Evolutionary conservation across 768 basidiomycete genomes (phyloP), one percentile per base, ranked within the genome.

Genomic region (Lyophyllum decastes): DNA sequence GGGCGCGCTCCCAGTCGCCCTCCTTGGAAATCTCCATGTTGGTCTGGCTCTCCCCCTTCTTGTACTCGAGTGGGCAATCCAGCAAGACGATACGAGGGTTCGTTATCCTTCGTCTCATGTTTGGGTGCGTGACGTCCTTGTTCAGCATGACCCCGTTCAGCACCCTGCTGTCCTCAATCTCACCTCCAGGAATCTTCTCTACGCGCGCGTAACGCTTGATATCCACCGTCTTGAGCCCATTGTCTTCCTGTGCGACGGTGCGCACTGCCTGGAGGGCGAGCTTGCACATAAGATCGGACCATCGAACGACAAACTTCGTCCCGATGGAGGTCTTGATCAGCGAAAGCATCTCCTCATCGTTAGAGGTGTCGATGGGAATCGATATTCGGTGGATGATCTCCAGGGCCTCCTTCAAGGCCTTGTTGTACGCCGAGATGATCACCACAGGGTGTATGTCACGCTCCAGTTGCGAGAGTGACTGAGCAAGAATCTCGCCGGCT

Each of bases 321-420:
- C 97, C 97, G 75, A 98, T 97, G 38, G 94, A 96, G 0, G 93
- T 96, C 74, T 97, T 97, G 84, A 99, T 98, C 66, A 99, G 85
- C 5, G 91, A 82, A 54, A 98, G 86, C 96, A 98, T 98, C 66
- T 95, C 88, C 19, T 82, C 81, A 66, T 98, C 95, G 67, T 90
- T 85, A 35, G 80, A 80, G 17, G 87, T 86, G 76, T 98, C 85
- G 68, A 98, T 97, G 26, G 95, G 95, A 59, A 92, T 76, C 9
- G 95, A 95, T 66, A 98, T 92, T 49, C 80, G 81, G 59, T 92
- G 82, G 70, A 98, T 87, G 71, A 96, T 94, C 60, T 88, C 84
- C 16, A 99, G 86, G 0, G 95, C 91, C 70, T 94, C 92, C 68
- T 90, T 89, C 64, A 98, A 88, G 2, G 96, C 96, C 68, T 93